Conservation (phyloP, 75 land plant genomes). For the Isoetes taiwanensis region DNA sequence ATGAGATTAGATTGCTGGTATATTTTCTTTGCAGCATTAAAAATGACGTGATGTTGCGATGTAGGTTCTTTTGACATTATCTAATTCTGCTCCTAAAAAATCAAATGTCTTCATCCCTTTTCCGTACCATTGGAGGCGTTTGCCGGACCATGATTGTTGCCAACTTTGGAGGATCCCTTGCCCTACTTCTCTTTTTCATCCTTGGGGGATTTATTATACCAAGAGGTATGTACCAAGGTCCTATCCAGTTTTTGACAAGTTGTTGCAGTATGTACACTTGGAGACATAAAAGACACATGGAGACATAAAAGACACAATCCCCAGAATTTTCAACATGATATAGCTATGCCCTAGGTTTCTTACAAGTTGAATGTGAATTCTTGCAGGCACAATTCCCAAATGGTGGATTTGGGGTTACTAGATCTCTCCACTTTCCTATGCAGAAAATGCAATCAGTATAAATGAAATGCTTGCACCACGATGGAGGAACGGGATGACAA, state of each 20-base stretch:
- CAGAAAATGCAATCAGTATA: not conserved
- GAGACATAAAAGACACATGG: too few species aligned
- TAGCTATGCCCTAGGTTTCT: too few species aligned
- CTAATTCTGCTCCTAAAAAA: not conserved
- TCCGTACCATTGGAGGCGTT: not conserved
- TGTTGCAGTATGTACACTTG: too few species aligned
- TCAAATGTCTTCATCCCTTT: conserved; percentile 2
- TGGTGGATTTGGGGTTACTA: conserved; percentile 7
- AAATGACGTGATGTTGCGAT: too few species aligned
- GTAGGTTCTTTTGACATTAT: not conserved
- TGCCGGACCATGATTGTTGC: conserved; percentile 5
- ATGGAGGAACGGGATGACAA: too few species aligned
- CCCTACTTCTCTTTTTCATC: not conserved
- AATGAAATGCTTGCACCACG: conserved; percentile 7
- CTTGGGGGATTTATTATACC: not conserved
- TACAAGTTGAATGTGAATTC: too few species aligned
- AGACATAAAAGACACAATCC: too few species aligned
- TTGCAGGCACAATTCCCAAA: not conserved
- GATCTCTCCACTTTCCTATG: not conserved
- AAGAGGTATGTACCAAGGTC: too few species aligned
- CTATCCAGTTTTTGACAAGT: too few species aligned
- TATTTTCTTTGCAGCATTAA: too few species aligned
- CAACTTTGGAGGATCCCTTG: not conserved
- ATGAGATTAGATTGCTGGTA: too few species aligned
- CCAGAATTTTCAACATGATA: too few species aligned